phyloP scores from a whole-genome alignment of 192 early-diverging fungal species.

The Phlyctochytrium bullatum region DNA sequence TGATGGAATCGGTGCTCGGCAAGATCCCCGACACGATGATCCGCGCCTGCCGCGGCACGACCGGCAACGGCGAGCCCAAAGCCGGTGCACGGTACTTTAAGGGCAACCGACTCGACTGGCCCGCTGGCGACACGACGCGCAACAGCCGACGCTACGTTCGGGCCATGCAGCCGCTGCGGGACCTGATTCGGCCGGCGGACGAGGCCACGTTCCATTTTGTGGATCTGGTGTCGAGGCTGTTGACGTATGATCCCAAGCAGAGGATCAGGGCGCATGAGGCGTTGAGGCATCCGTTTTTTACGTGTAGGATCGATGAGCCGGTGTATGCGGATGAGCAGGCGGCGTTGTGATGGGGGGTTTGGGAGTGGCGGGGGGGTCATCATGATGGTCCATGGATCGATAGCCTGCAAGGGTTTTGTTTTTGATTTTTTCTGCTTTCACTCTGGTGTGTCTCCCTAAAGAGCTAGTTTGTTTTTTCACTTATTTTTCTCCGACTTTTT shows the following conservation, averaged over 20 bases:
- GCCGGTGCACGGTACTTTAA: constrained; percentile 54
- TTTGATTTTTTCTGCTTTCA: neutral
- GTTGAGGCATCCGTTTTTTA: constrained; percentile 81
- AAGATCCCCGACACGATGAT: constrained; percentile 68
- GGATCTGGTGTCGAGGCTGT: constrained; percentile 69
- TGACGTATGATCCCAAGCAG: constrained; percentile 75
- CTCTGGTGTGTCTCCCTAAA: no score
- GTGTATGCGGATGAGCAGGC: no score
- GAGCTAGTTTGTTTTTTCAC: no score
- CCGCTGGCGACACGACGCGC: constrained; percentile 14
- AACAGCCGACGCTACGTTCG: constrained; percentile 23
- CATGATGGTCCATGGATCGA: no score
- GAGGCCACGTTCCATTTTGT: constrained; percentile 46
- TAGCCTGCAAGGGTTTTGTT: neutral
- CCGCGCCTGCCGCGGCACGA: constrained; percentile 42
- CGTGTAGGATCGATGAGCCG: neutral
- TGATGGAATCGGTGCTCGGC: constrained; percentile 93
- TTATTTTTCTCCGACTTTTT: no score
- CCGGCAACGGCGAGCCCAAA: constrained; percentile 13
- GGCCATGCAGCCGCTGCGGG: constrained; percentile 16
- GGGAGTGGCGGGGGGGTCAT: no score
- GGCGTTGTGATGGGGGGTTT: no score
- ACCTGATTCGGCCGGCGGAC: constrained; percentile 9
- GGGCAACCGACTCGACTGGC: constrained; percentile 26
- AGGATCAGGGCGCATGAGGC: constrained; percentile 83